Percentiles rank a stretch among this genome's conserved stretches.
phyloP scores from a whole-genome alignment of 371 early-diverging fungal genomes.

The Mucor mucedo region DNA sequence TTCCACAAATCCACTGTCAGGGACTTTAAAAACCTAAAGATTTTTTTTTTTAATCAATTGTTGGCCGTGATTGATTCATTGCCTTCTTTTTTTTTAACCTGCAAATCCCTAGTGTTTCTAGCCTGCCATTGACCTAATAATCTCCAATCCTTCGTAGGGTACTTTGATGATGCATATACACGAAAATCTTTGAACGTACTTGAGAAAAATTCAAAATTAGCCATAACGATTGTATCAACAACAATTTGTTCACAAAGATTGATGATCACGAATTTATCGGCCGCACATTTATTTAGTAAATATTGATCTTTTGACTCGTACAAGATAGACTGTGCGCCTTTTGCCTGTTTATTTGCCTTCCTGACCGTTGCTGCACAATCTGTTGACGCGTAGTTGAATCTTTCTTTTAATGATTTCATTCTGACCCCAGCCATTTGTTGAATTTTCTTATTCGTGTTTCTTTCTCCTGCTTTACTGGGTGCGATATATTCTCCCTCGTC shows the following conservation, averaged over 20 bases:
- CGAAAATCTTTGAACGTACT: constrained; percentile 90
- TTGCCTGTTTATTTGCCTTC: constrained; percentile 83
- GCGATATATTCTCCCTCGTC: constrained; percentile 40
- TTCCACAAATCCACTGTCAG: constrained; percentile 76
- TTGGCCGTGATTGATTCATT: neutral
- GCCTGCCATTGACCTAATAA: constrained; percentile 84
- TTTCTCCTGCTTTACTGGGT: constrained; percentile 23
- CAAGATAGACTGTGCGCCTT: constrained; percentile 82
- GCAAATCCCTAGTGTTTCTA: constrained; percentile 82
- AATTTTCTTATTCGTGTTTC: constrained; percentile 12
- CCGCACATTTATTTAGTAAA: constrained; percentile 89
- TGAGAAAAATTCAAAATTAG: constrained; percentile 96
- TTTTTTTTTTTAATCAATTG: neutral
- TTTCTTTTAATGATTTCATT: constrained; percentile 68
- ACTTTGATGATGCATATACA: constrained; percentile 78
- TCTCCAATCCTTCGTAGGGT: constrained; percentile 88
- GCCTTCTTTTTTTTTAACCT: constrained; percentile 34
- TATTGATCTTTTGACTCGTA: constrained; percentile 91
- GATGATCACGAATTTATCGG: constrained; percentile 83
- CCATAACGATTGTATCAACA: constrained; percentile 88
- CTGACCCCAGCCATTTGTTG: constrained; percentile 31
- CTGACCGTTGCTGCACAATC: constrained; percentile 94
- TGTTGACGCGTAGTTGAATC: constrained; percentile 92
- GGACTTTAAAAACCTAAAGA: constrained; percentile 65
- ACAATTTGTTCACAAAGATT: constrained; percentile 94